A percentile compares a stretch with the other conserved stretches of the same genome.
phyloP scores from a whole-genome alignment of 768 basidiomycete genomes.

The Lentinus brumalis region DNA sequence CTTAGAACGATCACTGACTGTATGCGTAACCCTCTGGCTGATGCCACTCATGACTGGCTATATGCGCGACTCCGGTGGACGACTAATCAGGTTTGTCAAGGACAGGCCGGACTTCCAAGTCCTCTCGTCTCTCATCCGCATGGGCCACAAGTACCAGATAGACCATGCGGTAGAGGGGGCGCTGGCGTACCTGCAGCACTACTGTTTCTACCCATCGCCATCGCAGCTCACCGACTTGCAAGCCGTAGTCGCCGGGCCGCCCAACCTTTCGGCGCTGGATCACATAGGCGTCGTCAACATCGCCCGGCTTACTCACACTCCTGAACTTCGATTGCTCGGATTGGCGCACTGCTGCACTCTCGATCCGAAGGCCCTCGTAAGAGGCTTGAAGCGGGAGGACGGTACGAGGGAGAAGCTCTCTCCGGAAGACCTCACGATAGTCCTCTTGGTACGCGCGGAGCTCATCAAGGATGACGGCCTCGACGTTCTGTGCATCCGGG shows the following conservation, averaged over 20 bases:
- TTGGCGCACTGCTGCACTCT: not conserved
- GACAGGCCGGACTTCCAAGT: not conserved
- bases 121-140: slow-evolving; percentile 13
- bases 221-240: not conserved
- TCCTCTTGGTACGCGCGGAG: not conserved
- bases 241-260: no score
- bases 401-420: not conserved
- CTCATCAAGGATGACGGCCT: not conserved
- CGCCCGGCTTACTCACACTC: no score
- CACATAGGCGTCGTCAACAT: not conserved
- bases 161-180: slow-evolving; percentile 4
- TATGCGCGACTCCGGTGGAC: no score
- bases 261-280: not conserved
- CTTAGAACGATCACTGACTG: not conserved
- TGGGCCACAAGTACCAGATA: slow-evolving; percentile 16
- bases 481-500: not conserved
- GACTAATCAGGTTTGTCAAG: not conserved
- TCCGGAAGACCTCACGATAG: not conserved
- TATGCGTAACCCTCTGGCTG: not conserved
- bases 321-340: no score
- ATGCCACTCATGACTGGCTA: no score
- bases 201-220: not conserved
- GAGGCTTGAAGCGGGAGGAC: not conserved
- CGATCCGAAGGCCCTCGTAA: not conserved
- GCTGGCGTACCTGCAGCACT: not conserved